phyloP scores from a whole-genome alignment of 2,329 filamentous ascomycete genomes.

The Cladosporium sp. region DNA sequence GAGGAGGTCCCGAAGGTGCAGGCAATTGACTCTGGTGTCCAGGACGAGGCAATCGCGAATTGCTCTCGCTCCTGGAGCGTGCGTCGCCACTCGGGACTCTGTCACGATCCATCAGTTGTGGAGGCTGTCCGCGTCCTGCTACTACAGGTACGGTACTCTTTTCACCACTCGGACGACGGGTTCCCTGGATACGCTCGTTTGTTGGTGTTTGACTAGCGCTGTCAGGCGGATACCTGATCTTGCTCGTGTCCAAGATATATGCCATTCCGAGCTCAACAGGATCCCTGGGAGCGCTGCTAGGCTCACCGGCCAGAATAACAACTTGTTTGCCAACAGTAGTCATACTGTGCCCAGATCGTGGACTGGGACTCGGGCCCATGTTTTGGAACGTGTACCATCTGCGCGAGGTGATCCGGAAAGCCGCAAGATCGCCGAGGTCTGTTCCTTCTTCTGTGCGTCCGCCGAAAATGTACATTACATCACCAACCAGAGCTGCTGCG shows the following conservation, averaged over 20 bases:
- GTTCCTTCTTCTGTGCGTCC: constrained; percentile 89
- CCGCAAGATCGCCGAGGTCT: constrained; percentile 88
- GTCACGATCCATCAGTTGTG: constrained; percentile 27
- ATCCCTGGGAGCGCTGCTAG: constrained; percentile 77
- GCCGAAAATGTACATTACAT: constrained; percentile 99
- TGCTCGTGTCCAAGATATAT: constrained; percentile 89
- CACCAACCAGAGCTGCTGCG: constrained; percentile 85
- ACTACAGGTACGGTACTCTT: constrained; percentile 16
- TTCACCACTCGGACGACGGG: constrained; percentile 31
- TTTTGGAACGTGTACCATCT: constrained; percentile 99
- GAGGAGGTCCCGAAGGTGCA: constrained; percentile 60
- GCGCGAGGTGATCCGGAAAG: constrained; percentile 74
- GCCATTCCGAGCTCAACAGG: constrained; percentile 81
- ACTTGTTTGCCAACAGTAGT: constrained; percentile 90
- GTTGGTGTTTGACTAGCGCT: constrained; percentile 33
- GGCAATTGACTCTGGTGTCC: constrained; percentile 49
- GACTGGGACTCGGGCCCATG: constrained; percentile 93
- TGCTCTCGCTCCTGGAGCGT: constrained; percentile 27
- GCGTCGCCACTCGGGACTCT: constrained; percentile 23
- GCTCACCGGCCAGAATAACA: constrained; percentile 88
- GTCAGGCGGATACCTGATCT: constrained; percentile 86
- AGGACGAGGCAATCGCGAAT: constrained; percentile 57
- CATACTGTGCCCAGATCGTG: constrained; percentile 95
- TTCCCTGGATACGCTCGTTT: constrained; percentile 26
- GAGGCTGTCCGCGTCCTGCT: constrained; percentile 17